Base-by-base conservation (phyloP, 306 rosid species). In the Vigna radiata region DNA sequence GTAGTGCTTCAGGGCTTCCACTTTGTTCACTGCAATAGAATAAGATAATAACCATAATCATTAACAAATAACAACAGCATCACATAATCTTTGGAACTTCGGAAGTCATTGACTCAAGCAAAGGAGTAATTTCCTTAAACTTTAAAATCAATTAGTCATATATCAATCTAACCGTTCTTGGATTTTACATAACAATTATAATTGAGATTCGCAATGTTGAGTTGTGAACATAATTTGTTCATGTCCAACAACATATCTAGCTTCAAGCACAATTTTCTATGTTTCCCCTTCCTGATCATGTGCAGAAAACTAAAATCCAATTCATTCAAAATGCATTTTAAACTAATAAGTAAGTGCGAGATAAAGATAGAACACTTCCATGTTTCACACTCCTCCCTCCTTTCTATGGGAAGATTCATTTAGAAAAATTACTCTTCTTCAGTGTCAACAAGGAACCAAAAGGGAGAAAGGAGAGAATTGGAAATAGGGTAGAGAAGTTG, bases 1-100 rank as follows among this genome's bases (percentile, higher is more conserved):
- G 85, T 95, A 91, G 87, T 62, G 98, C 80, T 85, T 92, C 84
- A 95, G 85, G 82, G 99, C 31, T 83, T 89, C 84, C 80, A 92
- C 88, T 83, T 92, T 96, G 85, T 92, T 73, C 85, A 96, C 99
- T 96, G 92, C 84, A 76, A 78, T 16, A 76, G 60, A 74, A 21
- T 39, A 60, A 70, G 64, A 74, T 19, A 41, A n/a, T 56, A 56
- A 44, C 66, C 19, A 69, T 62, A 59, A 37, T 39, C 55, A 52
- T 62, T 31, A 70, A 27, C 31, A 76, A 63, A 69, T 43, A 47
- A 59, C 29, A 33, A 18, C 49, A 70, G 11, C 12, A 46, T 21
- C 46, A 13, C 8, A 17, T 25, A 61, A 47, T 29, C 52, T 67
- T 29, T 31, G 53, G 31, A 82, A 41, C 43, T 70, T 48, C 9